phyloP scores from a whole-genome alignment of 176 grass and related monocot genomes.

The Bonia amplexicaulis region DNA sequence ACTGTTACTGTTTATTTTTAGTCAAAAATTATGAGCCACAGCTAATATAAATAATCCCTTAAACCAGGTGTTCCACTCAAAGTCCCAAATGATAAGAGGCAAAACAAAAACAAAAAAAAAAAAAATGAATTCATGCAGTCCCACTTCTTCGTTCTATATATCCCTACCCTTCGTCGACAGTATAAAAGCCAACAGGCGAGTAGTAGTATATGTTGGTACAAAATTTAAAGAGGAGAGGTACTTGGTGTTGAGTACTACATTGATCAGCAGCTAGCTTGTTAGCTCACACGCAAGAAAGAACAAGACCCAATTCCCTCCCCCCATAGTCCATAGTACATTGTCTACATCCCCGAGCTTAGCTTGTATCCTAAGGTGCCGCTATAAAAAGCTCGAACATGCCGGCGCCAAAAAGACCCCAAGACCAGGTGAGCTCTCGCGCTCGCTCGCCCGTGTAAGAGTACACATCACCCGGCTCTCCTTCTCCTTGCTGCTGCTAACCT shows the following conservation, averaged over 20 bases:
- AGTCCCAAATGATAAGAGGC: neutral
- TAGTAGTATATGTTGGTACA: neutral
- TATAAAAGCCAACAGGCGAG: neutral
- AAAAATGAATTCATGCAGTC: neutral
- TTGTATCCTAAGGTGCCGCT: conserved; percentile 7
- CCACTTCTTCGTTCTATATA: neutral
- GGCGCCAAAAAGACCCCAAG: conserved; percentile 33
- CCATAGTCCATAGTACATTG: conserved; percentile 10
- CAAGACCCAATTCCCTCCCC: conserved; percentile 10
- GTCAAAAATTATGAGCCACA: accelerated
- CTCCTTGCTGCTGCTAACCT: neutral
- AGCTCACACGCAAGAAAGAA: neutral
- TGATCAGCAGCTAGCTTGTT: neutral
- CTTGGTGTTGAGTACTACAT: neutral
- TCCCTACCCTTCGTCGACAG: neutral
- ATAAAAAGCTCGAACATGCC: conserved; percentile 41
- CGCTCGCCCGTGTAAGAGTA: neutral
- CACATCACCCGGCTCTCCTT: neutral
- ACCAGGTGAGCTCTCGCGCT: conserved; percentile 7
- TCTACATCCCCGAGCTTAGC: conserved; percentile 16
- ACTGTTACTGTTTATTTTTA: no score
- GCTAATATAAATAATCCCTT: neutral
- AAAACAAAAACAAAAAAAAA: neutral
- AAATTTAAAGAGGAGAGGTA: neutral
- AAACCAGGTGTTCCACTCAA: neutral